Base-by-base conservation (phyloP, 345 rosid species). In the Acer negundo region DNA sequence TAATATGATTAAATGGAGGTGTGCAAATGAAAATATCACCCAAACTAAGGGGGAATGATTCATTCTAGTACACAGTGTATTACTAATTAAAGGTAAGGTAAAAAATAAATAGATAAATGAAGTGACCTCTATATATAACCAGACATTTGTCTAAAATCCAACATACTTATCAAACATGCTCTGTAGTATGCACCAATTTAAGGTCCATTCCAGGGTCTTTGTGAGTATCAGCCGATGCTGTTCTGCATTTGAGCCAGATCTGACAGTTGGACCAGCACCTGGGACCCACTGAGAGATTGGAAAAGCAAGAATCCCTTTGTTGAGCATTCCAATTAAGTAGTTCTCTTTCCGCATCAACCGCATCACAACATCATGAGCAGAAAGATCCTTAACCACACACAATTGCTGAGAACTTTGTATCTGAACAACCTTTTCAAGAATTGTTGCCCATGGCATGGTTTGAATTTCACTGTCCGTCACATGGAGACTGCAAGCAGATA, bases 261-360 rank as follows among this genome's bases (percentile, higher is more conserved):
- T 92, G 73, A 90, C 91, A 66, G 78, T 80, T n/a, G 96, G 99
- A 75, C 99, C 98, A 79, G 90, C 92, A 77, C 98, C 98, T 49
- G 99, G 99, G 78, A 97, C 79, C 99, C 98, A 97, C 7, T 82
- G 75, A 59, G 86, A 85, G 63, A 97, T 84, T 72, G 94, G 97
- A 81, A 97, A 97, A 67, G 98, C 93, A 84, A 97, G 93, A 71
- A 97, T 84, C 69, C 98, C 98, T 87, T 94, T 94, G 80, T 97
- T 97, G 77, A 97, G 90, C 96, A 97, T 93, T 83, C 97, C 98
- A 83, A 97, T 94, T 86, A 97, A 87, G 88, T 94, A 97, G 76
- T 97, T 97, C 81, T 97, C 99, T 85, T 97, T 97, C 78, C 98
- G 88, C 99, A 97, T 93, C 86, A 97, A 83, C 70, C 99, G 92